phyloP scores from a whole-genome alignment of 1,284 basidiomycete genomes.

The Cerioporus squamosus region DNA sequence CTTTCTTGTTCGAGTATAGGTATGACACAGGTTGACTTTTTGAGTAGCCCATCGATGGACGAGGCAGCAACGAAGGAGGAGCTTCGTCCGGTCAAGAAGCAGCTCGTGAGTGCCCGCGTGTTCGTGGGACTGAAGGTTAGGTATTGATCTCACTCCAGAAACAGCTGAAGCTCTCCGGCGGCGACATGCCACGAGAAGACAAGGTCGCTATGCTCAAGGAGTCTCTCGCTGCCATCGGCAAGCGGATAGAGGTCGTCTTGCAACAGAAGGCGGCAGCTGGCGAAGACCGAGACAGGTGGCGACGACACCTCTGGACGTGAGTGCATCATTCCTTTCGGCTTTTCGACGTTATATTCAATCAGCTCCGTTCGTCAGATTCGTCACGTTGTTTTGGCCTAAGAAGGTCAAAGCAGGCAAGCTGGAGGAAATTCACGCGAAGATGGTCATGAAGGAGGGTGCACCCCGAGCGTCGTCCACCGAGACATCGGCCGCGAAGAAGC shows the following conservation, averaged over 20 bases:
- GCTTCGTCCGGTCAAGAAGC: slow-evolving; percentile 95
- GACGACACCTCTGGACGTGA: slow-evolving; percentile 95
- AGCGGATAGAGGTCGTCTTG: slow-evolving; percentile 88
- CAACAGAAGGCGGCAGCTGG: slow-evolving; percentile 76
- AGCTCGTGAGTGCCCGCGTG: slow-evolving; percentile 71
- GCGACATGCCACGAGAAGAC: slow-evolving; percentile 90
- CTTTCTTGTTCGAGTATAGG: slow-evolving; percentile 2
- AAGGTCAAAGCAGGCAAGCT: slow-evolving; percentile 89
- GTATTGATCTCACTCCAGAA: slow-evolving; percentile 56
- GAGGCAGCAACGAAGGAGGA: slow-evolving; percentile 95
- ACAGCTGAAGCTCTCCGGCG: slow-evolving; percentile 91
- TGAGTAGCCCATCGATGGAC: slow-evolving; percentile 89
- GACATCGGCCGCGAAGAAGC: slow-evolving; percentile 34
- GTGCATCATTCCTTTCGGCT: slow-evolving; percentile 39
- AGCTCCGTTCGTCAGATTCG: slow-evolving; percentile 63
- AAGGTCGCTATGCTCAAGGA: slow-evolving; percentile 97
- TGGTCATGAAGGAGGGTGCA: slow-evolving; percentile 78
- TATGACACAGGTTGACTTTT: background rate
- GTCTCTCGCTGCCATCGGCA: slow-evolving; percentile 92
- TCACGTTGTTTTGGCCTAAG: slow-evolving; percentile 97
- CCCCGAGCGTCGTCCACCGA: slow-evolving; percentile 35
- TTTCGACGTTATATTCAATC: background rate
- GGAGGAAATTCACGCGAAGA: slow-evolving; percentile 92
- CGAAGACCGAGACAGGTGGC: slow-evolving; percentile 84
- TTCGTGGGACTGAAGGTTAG: background rate